Percentiles rank a stretch among this genome's conserved stretches.
Evolutionary conservation across 1,139 yeast species (phyloP).

Genomic region (Taiozyma sp.): DNA sequence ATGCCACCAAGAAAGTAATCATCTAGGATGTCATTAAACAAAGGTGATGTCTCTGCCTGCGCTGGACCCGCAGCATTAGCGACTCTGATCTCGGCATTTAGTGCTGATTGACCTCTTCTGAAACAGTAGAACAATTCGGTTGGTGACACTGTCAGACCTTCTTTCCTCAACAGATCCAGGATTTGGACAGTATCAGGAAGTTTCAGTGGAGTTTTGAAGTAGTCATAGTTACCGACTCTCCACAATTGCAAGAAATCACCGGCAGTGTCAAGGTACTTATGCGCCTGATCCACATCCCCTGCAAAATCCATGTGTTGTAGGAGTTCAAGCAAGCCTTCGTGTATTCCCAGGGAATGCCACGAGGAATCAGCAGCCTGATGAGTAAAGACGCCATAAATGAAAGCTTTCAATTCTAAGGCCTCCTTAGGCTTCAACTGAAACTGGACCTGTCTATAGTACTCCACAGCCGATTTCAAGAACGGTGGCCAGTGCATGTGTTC

Average conservation of each 20-base stretch:
- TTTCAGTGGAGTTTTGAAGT: conserved; percentile 3
- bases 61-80: conserved; percentile 27
- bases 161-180: neutral
- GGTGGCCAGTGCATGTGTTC: conserved; percentile 66
- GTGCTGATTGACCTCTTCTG: conserved; percentile 44
- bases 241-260: conserved; percentile 48
- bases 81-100: conserved; percentile 35
- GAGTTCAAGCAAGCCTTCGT: conserved; percentile 45
- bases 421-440: conserved; percentile 12
- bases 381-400: conserved; percentile 45
- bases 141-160: conserved; percentile 1
- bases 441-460: conserved; percentile 26
- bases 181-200: conserved; percentile 3
- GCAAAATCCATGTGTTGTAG: conserved; percentile 44
- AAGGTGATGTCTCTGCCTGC: conserved; percentile 36
- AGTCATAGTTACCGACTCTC: conserved; percentile 22
- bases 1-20: conserved; percentile 47
- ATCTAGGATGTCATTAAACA: conserved; percentile 36
- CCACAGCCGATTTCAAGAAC: conserved; percentile 39
- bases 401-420: conserved; percentile 36
- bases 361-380: conserved; percentile 57
- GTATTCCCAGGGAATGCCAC: conserved; percentile 54
- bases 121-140: conserved; percentile 36
- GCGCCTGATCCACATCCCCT: conserved; percentile 42
- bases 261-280: conserved; percentile 46